Percentiles rank a stretch among this genome's conserved stretches.
Evolutionary conservation across 345 rosid species (phyloP).

Genomic region (Corchorus olitorius): DNA sequence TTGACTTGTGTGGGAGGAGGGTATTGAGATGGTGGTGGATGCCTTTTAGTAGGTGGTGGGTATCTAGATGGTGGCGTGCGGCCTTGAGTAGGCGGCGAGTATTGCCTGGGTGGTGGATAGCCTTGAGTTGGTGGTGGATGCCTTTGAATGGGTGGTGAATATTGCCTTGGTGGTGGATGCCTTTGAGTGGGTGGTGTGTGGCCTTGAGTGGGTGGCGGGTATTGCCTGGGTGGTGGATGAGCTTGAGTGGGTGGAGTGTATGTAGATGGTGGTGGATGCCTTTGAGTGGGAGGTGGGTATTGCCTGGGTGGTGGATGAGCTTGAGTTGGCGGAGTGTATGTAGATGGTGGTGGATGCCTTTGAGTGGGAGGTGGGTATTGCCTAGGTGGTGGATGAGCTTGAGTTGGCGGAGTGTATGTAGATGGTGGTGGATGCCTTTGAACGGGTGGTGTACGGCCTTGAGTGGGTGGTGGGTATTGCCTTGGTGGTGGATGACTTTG

Average conservation of each 20-base stretch:
- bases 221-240: not conserved
- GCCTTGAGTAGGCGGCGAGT: too few species aligned
- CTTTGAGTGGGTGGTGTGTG: not conserved
- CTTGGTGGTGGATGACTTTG: not conserved
- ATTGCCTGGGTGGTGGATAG: conserved; percentile 9
- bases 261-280: not conserved
- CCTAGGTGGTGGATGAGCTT: conserved; percentile 19
- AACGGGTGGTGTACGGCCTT: conserved; percentile 24
- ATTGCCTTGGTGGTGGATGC: not conserved
- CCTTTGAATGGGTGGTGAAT: conserved; percentile 7
- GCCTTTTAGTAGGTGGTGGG: conserved; percentile 5
- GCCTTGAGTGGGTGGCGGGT: not conserved
- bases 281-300: conserved; percentile 3
- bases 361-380: not conserved
- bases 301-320: too few species aligned
- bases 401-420: conserved; percentile 11
- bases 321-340: not conserved
- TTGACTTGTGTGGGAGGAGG: too few species aligned
- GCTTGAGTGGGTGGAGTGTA: conserved; percentile 8
- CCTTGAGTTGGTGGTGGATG: conserved; percentile 6
- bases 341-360: not conserved
- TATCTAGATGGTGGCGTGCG: conserved; percentile 18
- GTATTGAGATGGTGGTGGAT: conserved; percentile 10
- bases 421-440: conserved; percentile 13
- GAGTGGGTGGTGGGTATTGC: conserved; percentile 14